Evolutionary conservation across 768 basidiomycete genomes (phyloP).

Genomic region (Mycena filopes): DNA sequence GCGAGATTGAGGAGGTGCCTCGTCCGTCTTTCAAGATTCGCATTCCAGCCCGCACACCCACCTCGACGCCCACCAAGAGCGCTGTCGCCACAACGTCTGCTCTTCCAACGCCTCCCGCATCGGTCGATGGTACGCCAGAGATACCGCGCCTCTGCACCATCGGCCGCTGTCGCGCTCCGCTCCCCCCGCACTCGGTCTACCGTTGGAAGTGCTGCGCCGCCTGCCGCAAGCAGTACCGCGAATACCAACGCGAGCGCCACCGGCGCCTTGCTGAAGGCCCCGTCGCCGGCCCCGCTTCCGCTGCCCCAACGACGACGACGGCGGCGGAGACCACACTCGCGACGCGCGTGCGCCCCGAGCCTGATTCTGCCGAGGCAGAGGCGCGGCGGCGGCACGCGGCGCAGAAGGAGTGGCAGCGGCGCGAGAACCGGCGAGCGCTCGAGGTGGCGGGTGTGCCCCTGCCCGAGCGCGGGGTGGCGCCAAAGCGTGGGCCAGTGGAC

Average conservation of each 20-base stretch:
- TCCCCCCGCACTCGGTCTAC: constrained; percentile 23
- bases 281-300: not conserved
- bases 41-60: constrained; percentile 28
- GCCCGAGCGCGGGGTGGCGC: not conserved
- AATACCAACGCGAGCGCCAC: constrained; percentile 32
- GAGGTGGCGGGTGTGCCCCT: not conserved
- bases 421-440: constrained; percentile 30
- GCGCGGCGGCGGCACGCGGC: constrained; percentile 2
- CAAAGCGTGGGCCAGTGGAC: not conserved
- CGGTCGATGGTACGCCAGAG: constrained; percentile 10
- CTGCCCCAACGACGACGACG: not conserved
- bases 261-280: constrained; percentile 7
- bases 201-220: constrained; percentile 34
- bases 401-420: constrained; percentile 30
- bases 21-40: constrained; percentile 31
- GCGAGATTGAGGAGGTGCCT: constrained; percentile 19
- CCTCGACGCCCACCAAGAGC: constrained; percentile 10
- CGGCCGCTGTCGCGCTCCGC: constrained; percentile 28
- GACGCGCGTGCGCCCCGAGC: not conserved
- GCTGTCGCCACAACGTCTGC: not conserved
- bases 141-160: constrained; percentile 30
- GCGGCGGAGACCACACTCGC: not conserved
- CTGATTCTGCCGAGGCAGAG: not conserved
- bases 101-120: constrained; percentile 24
- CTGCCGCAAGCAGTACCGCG: constrained; percentile 31